Evolutionary conservation across 1,284 basidiomycete genomes (phyloP).

Genomic region (Rhodotorula sp.): DNA sequence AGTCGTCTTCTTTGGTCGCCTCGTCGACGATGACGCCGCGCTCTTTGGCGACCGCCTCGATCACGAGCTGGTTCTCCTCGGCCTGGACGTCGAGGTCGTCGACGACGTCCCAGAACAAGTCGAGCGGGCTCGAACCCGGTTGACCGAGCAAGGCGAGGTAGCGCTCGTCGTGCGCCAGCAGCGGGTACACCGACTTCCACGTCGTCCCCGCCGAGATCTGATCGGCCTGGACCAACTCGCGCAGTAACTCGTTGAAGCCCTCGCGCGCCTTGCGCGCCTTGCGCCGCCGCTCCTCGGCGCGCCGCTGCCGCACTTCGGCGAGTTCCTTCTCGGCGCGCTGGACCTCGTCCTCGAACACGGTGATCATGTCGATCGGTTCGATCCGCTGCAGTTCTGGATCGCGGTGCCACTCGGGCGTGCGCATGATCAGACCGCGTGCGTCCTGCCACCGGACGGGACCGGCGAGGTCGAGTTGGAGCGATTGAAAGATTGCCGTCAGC

Average conservation of each 20-base stretch:
- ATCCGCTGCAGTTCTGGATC: constrained; percentile 73
- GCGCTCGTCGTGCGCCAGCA: constrained; percentile 72
- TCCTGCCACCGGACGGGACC: constrained; percentile 84
- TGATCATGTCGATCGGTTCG: constrained; percentile 81
- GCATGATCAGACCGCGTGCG: constrained; percentile 70
- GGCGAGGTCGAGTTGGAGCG: constrained; percentile 68
- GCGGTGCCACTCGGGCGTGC: constrained; percentile 71
- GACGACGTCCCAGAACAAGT: constrained; percentile 92
- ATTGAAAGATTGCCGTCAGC: constrained; percentile 51
- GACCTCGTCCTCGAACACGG: constrained; percentile 87
- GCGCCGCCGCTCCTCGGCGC: constrained; percentile 76
- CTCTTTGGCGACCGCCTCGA: constrained; percentile 53
- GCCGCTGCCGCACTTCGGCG: constrained; percentile 73
- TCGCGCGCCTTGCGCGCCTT: constrained; percentile 82
- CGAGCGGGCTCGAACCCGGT: constrained; percentile 83
- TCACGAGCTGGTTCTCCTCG: constrained; percentile 67
- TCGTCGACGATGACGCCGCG: constrained; percentile 51
- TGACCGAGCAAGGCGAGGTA: constrained; percentile 76
- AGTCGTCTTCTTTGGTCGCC: constrained; percentile 52
- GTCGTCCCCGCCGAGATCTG: constrained; percentile 76
- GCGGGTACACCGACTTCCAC: constrained; percentile 84
- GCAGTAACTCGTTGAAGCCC: constrained; percentile 77
- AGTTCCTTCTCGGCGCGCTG: constrained; percentile 81
- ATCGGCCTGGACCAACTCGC: constrained; percentile 64
- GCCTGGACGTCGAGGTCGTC: constrained; percentile 82